Evolutionary conservation across 2,329 filamentous ascomycete genomes (phyloP).

Genomic region (Scolecobasidium constrictum): DNA sequence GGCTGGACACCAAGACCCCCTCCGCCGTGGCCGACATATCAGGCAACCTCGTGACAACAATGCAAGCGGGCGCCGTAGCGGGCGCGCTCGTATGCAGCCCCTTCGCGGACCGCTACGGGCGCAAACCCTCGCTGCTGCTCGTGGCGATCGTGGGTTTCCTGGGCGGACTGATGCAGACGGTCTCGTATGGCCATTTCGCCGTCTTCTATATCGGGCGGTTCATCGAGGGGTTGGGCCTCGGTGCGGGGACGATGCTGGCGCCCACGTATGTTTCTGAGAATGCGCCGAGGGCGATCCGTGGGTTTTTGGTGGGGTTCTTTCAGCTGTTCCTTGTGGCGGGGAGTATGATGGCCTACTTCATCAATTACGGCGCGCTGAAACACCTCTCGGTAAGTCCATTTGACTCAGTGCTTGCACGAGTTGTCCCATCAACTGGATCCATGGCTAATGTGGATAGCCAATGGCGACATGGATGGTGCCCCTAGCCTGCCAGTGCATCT

Average conservation of each 20-base stretch:
- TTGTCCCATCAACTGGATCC: no score
- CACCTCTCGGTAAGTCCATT: no score
- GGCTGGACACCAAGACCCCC: slow-evolving; percentile 42
- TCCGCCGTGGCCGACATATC: slow-evolving; percentile 34
- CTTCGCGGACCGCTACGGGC: slow-evolving; percentile 44
- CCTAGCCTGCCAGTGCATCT: slow-evolving; percentile 52
- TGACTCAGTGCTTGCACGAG: no score
- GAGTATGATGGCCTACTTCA: slow-evolving; percentile 42
- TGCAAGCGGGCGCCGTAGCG: slow-evolving; percentile 58
- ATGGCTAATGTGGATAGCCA: no score
- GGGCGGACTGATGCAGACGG: slow-evolving; percentile 25
- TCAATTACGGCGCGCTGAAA: slow-evolving; percentile 41
- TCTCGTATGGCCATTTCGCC: not conserved
- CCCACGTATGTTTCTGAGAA: slow-evolving; percentile 53
- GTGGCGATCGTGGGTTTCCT: slow-evolving; percentile 47
- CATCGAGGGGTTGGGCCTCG: slow-evolving; percentile 42
- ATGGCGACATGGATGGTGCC: slow-evolving; percentile 56
- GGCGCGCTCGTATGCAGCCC: slow-evolving; percentile 49
- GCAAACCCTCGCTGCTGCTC: slow-evolving; percentile 43
- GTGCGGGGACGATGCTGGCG: slow-evolving; percentile 45
- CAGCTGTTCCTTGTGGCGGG: slow-evolving; percentile 37
- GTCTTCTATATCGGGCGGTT: slow-evolving; percentile 23
- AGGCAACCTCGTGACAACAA: slow-evolving; percentile 60
- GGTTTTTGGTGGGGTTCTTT: slow-evolving; percentile 49
- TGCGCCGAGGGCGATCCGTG: slow-evolving; percentile 47